These are phyloP conservation scores for Eudorina sp. DNA, from an alignment of 139 green algal species.

Conservation along the genomic window DNA sequence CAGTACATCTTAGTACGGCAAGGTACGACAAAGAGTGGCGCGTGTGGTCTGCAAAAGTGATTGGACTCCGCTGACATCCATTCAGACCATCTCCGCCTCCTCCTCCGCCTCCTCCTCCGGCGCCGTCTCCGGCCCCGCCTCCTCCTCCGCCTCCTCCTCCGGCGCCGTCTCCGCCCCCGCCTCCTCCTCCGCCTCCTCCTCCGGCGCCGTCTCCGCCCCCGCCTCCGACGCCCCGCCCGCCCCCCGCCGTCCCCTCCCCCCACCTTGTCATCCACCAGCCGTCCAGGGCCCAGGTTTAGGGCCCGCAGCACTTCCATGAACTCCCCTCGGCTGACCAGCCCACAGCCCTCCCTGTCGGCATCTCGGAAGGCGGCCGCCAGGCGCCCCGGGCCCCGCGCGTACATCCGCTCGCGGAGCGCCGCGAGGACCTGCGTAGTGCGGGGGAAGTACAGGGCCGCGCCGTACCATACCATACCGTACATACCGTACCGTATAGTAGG, in stretches of 20 bases:
- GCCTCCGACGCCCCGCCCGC: background rate
- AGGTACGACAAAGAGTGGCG: too few species aligned
- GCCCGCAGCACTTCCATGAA: slow-evolving; percentile 12
- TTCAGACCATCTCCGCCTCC: too few species aligned
- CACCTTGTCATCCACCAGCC: slow-evolving; percentile 30
- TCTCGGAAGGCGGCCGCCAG: slow-evolving; percentile 37
- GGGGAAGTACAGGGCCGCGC: too few species aligned
- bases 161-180: background rate
- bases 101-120: too few species aligned
- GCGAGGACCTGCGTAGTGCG: background rate
- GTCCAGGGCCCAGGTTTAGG: background rate
- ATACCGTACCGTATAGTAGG: too few species aligned
- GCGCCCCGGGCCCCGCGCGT: background rate
- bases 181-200: too few species aligned
- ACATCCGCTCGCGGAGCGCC: slow-evolving; percentile 13
- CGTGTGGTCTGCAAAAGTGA: too few species aligned
- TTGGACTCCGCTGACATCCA: too few species aligned
- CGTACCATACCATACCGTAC: too few species aligned
- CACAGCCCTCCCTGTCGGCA: background rate
- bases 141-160: background rate
- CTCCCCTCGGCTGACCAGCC: background rate
- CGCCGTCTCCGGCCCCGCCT: too few species aligned
- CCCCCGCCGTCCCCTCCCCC: background rate
- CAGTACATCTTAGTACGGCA: too few species aligned
- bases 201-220: too few species aligned